Base-by-base conservation (phyloP, 2,329 filamentous ascomycete genomes). In the Ophiostoma australiae region DNA sequence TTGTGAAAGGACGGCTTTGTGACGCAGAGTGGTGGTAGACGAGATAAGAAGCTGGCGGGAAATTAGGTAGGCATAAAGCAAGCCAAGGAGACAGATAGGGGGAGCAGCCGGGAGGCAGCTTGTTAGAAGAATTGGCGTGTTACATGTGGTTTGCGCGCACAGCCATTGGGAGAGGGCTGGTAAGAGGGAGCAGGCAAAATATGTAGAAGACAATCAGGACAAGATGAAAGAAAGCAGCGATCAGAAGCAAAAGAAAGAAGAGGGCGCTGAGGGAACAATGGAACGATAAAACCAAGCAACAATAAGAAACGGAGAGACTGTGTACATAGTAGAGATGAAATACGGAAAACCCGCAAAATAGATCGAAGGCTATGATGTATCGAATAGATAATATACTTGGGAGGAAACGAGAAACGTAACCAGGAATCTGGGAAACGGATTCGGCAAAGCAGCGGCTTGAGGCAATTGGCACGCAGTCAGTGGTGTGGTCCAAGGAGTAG, bases 41-140 rank as follows among this genome's bases (percentile, higher is more conserved):
- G 70, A 69, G 70, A 71, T 69, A 71, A 71, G 70, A 66, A 58
- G 67, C 44, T 48, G 55, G 70, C 1, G 31, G n/a, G 17, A 68
- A 31, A 37, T 27, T 48, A 27, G 6, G 31, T 6, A 37, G 31
- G 55, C 15, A 27, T 17, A 20, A 27, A 33, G 15, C 44, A 31
- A 3, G 27, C 27, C 44, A 67, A 37, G 13, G 52, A 55, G 17
- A 63, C 23, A 69, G 33, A 63, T 37, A 69, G 33, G 48, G 52
- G 37, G 48, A 41, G 11, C 33, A 33, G 68, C 10, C 35, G 23
- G 68, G 55, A 44, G 68, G 35, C 55, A 65, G 44, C 63, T 66
- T 66, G 20, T 37, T 35, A 5, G 10, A 20, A 33, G 27, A 37
- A 37, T 31, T 55, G 67, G 44, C 27, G 44, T 20, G 31, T 69